These are phyloP conservation scores for Aureobasidium sp. DNA, from an alignment of 2,329 filamentous ascomycete genomes.

Conservation along the genomic window DNA sequence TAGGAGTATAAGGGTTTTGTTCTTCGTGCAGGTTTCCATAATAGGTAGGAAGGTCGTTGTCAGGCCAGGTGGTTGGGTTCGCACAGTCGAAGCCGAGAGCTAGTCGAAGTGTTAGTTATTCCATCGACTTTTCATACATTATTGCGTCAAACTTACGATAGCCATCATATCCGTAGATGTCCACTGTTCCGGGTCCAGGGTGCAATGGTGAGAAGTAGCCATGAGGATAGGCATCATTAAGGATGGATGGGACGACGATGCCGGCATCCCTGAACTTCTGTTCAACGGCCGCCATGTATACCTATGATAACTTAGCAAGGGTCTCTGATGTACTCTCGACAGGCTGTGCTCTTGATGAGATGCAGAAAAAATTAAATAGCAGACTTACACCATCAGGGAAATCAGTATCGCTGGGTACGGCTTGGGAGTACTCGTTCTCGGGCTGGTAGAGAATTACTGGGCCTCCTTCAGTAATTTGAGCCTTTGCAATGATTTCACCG, in stretches of 20 bases:
- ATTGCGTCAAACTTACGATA: neutral
- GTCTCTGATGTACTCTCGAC: no score
- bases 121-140: neutral
- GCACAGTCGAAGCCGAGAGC: constrained; percentile 39
- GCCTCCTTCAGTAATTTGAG: constrained; percentile 75
- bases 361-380: no score
- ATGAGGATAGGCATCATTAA: constrained; percentile 53
- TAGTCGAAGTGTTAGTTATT: constrained; percentile 24
- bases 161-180: constrained; percentile 44
- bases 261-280: constrained; percentile 54
- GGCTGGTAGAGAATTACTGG: constrained; percentile 71
- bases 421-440: constrained; percentile 50
- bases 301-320: constrained; percentile 13
- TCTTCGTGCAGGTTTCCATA: constrained; percentile 46
- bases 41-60: constrained; percentile 45
- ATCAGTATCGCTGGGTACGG: constrained; percentile 18
- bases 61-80: constrained; percentile 54
- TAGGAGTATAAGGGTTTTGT: constrained; percentile 58
- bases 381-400: constrained; percentile 48
- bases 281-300: constrained; percentile 63
- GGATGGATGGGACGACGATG: constrained; percentile 49
- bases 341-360: no score
- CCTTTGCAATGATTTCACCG: constrained; percentile 58
- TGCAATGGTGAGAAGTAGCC: constrained; percentile 46
- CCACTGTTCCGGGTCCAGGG: constrained; percentile 43